Evolutionary conservation across 2,329 filamentous ascomycete species (phyloP).

Genomic region (Beauveria pseudobassiana): DNA sequence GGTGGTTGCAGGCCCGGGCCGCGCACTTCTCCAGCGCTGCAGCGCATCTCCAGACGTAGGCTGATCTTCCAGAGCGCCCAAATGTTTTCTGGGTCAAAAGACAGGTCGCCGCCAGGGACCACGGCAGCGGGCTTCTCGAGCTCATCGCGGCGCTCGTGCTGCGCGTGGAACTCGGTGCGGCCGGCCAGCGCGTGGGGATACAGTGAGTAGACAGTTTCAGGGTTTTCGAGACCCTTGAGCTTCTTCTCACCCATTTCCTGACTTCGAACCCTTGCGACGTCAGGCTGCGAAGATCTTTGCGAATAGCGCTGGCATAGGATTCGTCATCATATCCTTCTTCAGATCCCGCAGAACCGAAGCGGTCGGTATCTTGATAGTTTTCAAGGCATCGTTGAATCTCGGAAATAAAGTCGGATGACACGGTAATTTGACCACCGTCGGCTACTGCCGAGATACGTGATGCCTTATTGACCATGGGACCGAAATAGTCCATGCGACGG

Average conservation of each 20-base stretch:
- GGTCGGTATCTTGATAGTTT: constrained; percentile 79
- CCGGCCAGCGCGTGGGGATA: constrained; percentile 85
- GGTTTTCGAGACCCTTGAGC: constrained; percentile 94
- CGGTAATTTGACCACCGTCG: constrained; percentile 93
- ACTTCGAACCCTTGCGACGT: constrained; percentile 92
- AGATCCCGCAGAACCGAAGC: constrained; percentile 57
- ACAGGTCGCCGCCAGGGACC: constrained; percentile 56
- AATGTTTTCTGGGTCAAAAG: constrained; percentile 74
- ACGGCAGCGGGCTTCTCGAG: constrained; percentile 54
- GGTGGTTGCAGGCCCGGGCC: constrained; percentile 62
- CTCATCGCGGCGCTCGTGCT: constrained; percentile 38
- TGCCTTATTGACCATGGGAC: constrained; percentile 97
- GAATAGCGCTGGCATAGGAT: constrained; percentile 64
- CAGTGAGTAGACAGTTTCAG: constrained; percentile 89
- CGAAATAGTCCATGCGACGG: constrained; percentile 98
- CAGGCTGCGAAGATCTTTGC: constrained; percentile 78
- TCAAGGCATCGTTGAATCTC: constrained; percentile 90
- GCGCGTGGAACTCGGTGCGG: constrained; percentile 62
- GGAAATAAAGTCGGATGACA: constrained; percentile 93
- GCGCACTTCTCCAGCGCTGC: constrained; percentile 71
- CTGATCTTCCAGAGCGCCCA: constrained; percentile 89
- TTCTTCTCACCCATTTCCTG: constrained; percentile 90
- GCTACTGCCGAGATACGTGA: constrained; percentile 90
- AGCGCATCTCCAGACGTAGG: constrained; percentile 85
- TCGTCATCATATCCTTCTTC: constrained; percentile 68